phyloP scores from a whole-genome alignment of 164 flowering plant species.

The Saururus chinensis region DNA sequence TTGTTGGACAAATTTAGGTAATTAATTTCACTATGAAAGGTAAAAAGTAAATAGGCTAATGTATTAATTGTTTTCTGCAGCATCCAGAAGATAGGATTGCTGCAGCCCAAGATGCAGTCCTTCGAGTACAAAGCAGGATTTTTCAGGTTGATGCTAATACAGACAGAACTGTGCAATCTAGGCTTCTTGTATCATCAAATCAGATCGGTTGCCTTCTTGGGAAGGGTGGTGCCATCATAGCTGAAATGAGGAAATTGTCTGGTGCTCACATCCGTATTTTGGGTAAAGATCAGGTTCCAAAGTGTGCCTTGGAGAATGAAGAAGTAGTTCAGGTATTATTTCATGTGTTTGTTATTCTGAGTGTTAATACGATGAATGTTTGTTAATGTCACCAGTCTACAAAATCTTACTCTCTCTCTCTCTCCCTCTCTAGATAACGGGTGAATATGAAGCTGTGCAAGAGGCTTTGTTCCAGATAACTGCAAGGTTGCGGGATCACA shows the following conservation, averaged over 20 bases:
- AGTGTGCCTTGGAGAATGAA: slow-evolving; percentile 64
- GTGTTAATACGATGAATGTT: neutral
- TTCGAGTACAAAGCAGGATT: slow-evolving; percentile 73
- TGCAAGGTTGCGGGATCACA: slow-evolving; percentile 49
- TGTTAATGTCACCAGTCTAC: neutral
- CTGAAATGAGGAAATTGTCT: slow-evolving; percentile 80
- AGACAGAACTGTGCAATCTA: slow-evolving; percentile 42
- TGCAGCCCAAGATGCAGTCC: slow-evolving; percentile 80
- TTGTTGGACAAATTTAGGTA: neutral
- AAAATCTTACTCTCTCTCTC: neutral
- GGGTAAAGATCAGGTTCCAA: slow-evolving; percentile 77
- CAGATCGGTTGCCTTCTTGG: slow-evolving; percentile 93
- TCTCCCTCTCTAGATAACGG: slow-evolving; percentile 43
- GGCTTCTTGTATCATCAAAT: slow-evolving; percentile 64
- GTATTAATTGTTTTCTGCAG: slow-evolving; percentile 28
- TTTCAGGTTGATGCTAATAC: slow-evolving; percentile 45
- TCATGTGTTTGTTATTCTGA: neutral
- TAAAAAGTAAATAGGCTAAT: neutral
- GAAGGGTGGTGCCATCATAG: slow-evolving; percentile 76
- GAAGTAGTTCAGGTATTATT: slow-evolving; percentile 78
- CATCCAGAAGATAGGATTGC: slow-evolving; percentile 87
- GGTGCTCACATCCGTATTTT: slow-evolving; percentile 79
- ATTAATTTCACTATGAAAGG: neutral
- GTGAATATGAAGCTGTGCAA: slow-evolving; percentile 76
- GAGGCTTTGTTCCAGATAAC: slow-evolving; percentile 92